Evolutionary conservation across 2,329 filamentous ascomycete species (phyloP).

Genomic region (Pyrenophora teres): DNA sequence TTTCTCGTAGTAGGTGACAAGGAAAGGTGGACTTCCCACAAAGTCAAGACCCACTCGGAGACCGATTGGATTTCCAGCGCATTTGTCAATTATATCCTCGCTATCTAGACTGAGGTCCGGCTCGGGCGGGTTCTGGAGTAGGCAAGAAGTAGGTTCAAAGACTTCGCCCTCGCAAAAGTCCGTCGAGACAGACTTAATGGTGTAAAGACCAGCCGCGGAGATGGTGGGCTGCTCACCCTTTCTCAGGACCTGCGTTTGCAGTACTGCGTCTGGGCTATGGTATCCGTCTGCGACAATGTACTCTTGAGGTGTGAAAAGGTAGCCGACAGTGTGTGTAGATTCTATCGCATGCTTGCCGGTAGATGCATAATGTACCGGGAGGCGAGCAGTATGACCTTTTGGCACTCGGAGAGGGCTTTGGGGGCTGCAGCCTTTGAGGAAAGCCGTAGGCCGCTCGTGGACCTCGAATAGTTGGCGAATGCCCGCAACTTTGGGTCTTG

Average conservation of each 20-base stretch:
- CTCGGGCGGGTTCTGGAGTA: conserved; percentile 88
- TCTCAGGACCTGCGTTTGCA: conserved; percentile 65
- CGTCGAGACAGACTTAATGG: conserved; percentile 76
- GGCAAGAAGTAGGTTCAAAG: conserved; percentile 89
- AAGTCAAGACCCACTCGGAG: conserved; percentile 87
- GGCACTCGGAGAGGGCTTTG: conserved; percentile 82
- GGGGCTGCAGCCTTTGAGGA: conserved; percentile 75
- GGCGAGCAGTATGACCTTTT: conserved; percentile 67
- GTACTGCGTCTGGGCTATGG: conserved; percentile 61
- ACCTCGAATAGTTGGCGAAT: conserved; percentile 81
- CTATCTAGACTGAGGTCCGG: conserved; percentile 74
- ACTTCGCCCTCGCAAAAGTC: conserved; percentile 86
- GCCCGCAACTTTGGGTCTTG: conserved; percentile 62
- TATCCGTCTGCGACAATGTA: conserved; percentile 72
- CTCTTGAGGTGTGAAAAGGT: conserved; percentile 79
- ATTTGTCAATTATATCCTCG: conserved; percentile 91
- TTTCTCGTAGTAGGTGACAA: conserved; percentile 75
- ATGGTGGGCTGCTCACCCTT: conserved; percentile 70
- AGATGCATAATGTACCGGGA: conserved; percentile 74
- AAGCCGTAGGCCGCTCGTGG: conserved; percentile 79
- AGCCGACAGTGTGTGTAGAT: conserved; percentile 73
- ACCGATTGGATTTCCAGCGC: conserved; percentile 90
- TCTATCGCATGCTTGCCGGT: conserved; percentile 63
- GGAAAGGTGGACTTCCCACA: conserved; percentile 89
- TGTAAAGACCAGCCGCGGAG: conserved; percentile 82